phyloP scores from a whole-genome alignment of 2,329 filamentous ascomycete species.

The Cladophialophora immunda region DNA sequence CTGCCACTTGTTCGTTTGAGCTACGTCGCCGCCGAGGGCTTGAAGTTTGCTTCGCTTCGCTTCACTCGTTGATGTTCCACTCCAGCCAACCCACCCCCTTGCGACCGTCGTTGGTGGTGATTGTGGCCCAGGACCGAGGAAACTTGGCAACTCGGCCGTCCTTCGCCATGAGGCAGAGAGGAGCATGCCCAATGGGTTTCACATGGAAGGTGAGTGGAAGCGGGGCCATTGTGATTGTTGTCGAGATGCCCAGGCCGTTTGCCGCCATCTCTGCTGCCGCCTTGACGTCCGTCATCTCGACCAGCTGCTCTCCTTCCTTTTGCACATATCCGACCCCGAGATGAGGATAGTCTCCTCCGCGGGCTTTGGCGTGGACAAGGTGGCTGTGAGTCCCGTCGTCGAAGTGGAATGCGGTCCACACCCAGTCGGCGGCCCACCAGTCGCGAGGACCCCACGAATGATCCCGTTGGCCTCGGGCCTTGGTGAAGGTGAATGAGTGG shows the following conservation, averaged over 20 bases:
- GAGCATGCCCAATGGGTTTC: not conserved
- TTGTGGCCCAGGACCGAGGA: not conserved
- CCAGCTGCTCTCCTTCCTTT: not conserved
- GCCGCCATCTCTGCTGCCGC: not conserved
- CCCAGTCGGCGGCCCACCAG: constrained; percentile 22
- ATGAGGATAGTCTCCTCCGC: not conserved
- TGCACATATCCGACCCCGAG: not conserved
- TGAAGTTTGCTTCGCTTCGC: not conserved
- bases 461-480: constrained; percentile 13
- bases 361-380: constrained; percentile 2
- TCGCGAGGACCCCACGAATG: constrained; percentile 18
- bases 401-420: constrained; percentile 17
- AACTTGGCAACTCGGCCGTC: constrained; percentile 1
- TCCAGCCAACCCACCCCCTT: not conserved
- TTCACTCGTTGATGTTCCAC: constrained; percentile 7
- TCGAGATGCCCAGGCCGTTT: not conserved
- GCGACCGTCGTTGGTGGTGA: constrained; percentile 2
- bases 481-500: constrained; percentile 1
- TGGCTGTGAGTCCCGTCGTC: constrained; percentile 13
- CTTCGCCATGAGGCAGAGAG: constrained; percentile 2
- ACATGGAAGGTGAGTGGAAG: constrained; percentile 4
- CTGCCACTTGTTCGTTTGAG: not conserved
- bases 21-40: not conserved
- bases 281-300: not conserved
- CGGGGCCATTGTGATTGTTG: not conserved